Evolutionary conservation across 331 rosid genomes (phyloP), one percentile per base, ranked within the genome.

Genomic region (Pyrus hybrid): DNA sequence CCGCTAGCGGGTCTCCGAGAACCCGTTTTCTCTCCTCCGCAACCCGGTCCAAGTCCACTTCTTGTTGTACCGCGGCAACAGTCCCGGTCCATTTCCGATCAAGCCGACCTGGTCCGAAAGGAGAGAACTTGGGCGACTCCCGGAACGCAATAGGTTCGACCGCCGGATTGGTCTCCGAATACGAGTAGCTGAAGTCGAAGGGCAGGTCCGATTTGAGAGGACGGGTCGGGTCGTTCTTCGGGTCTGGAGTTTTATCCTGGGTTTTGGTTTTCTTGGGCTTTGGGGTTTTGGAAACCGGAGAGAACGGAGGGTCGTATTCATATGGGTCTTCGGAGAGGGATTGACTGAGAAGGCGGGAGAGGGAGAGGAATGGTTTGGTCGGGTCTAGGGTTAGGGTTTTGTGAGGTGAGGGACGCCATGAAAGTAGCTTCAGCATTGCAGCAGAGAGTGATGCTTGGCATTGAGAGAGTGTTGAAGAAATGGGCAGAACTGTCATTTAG

Each of bases 81-180:
- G 86, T 84, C 0, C 97, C 93, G 0, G 92, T 91, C 99, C 98
- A 93, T 47, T 74, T 82, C 43, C 98, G 83, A 80, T 91, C 93
- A 13, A 93, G 88, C 11, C 93, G 88, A 7, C 91, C 93, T 9
- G 98, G 98, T 0, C 98, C 96, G 14, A 93, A 93, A 0, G 97
- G 97, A 6, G 97, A 93, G 82, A 93, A 93, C 63, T 84, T 93
- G 4, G 96, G 96, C 7, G 98, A 90, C 85, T 93, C 96, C n/a
- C 98, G 90, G 84, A 79, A 91, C 16, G 96, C 83, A 32, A 93
- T 84, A 45, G 97, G 97, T 13, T 70, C 64, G 1, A 80, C 63
- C 12, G 90, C 83, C 12, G 88, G 77, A 60, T 85, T 49, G 20
- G 81, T 76, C 70, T 94, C 99, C 1, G 96, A 90, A 73, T 94